Evolutionary conservation across 495 filamentous ascomycete genomes (phyloP).

Genomic region (Annulohypoxylon maeteangense): DNA sequence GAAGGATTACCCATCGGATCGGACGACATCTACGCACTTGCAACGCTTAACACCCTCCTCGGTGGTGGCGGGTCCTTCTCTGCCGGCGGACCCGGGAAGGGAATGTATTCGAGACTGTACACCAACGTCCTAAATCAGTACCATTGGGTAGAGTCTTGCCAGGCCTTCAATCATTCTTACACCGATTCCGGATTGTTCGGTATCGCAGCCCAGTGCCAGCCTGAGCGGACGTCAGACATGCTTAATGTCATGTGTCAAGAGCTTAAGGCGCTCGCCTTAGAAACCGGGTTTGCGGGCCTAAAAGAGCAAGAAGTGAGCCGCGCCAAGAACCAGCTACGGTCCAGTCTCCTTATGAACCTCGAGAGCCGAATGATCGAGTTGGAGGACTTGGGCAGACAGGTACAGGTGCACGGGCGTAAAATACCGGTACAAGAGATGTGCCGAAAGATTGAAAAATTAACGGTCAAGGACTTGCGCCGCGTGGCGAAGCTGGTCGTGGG

Average conservation of each 20-base stretch:
- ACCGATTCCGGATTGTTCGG: slow-evolving; percentile 95
- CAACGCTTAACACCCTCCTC: slow-evolving; percentile 95
- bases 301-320: slow-evolving; percentile 83
- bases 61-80: slow-evolving; percentile 97
- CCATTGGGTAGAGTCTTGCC: slow-evolving; percentile 94
- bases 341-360: slow-evolving; percentile 94
- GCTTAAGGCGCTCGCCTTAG: slow-evolving; percentile 78
- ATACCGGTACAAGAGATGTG: slow-evolving; percentile 95
- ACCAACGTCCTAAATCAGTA: slow-evolving; percentile 98
- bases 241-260: slow-evolving; percentile 94
- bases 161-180: slow-evolving; percentile 97
- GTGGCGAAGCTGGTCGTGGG: slow-evolving; percentile 85
- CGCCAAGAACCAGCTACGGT: slow-evolving; percentile 98
- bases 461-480: slow-evolving; percentile 80
- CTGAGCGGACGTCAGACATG: slow-evolving; percentile 78
- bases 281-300: slow-evolving; percentile 75
- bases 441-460: slow-evolving; percentile 81
- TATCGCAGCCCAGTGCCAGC: slow-evolving; percentile 86
- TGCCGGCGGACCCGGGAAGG: slow-evolving; percentile 97
- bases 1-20: slow-evolving; percentile 92
- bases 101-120: slow-evolving; percentile 97
- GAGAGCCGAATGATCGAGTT: slow-evolving; percentile 97
- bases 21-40: slow-evolving; percentile 93
- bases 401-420: slow-evolving; percentile 94
- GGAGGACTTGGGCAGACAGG: slow-evolving; percentile 96